phyloP scores from a whole-genome alignment of 495 filamentous ascomycete genomes.

The Hypomontagnella submonticulosa region DNA sequence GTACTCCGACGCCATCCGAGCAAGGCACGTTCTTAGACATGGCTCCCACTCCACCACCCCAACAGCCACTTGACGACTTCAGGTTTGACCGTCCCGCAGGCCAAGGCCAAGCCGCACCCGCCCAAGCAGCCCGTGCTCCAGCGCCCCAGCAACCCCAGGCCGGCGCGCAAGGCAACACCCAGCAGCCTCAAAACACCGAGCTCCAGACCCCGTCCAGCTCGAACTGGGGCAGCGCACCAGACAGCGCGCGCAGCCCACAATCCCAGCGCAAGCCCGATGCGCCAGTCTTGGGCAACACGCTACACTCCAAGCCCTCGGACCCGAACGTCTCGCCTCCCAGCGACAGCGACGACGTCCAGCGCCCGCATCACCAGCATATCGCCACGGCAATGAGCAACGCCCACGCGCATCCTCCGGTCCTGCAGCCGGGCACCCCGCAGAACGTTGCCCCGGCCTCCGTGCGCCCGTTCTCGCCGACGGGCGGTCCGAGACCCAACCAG shows the following conservation, averaged over 20 bases:
- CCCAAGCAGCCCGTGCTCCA: not conserved
- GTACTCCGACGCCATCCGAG: conserved; percentile 32
- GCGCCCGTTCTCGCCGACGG: conserved; percentile 16
- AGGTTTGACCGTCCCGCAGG: conserved; percentile 13
- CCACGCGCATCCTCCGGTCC: not conserved
- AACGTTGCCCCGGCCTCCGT: not conserved
- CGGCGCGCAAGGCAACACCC: conserved; percentile 6
- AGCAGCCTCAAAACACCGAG: conserved; percentile 10
- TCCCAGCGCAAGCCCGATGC: not conserved
- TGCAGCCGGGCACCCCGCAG: conserved; percentile 18
- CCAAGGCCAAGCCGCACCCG: not conserved
- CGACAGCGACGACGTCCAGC: conserved; percentile 20
- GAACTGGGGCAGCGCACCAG: conserved; percentile 41
- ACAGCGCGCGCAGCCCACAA: conserved; percentile 22
- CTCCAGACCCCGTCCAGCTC: conserved; percentile 32
- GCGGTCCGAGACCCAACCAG: not conserved
- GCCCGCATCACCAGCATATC: conserved; percentile 39
- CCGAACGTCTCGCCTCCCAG: conserved; percentile 31
- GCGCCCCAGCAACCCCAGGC: conserved; percentile 12
- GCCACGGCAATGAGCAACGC: conserved; percentile 34
- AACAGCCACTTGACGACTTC: conserved; percentile 4
- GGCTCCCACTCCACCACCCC: conserved; percentile 34
- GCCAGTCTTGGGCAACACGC: not conserved
- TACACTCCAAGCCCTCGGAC: conserved; percentile 22
- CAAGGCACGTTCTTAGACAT: conserved; percentile 42